phyloP scores from a whole-genome alignment of 306 rosid species.

The Coriaria nepalensis region DNA sequence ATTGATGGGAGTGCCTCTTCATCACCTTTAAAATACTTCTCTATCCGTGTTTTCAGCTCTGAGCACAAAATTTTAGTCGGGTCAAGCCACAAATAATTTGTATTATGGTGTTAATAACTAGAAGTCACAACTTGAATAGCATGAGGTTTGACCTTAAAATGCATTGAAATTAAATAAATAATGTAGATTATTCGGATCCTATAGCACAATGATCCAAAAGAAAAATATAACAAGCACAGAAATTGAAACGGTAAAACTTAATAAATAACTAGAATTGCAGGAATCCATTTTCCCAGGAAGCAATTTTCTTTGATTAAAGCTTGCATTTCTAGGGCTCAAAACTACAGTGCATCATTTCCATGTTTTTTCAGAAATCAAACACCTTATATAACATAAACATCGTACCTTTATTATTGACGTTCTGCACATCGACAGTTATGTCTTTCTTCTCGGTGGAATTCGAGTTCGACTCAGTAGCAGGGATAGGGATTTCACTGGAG shows the following conservation, averaged over 20 bases:
- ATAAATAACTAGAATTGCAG: not conserved
- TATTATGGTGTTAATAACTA: not conserved
- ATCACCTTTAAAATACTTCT: slow-evolving; percentile 59
- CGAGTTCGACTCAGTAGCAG: slow-evolving; percentile 1
- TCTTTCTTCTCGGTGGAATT: not conserved
- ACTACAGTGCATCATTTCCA: not conserved
- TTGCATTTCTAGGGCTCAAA: not conserved
- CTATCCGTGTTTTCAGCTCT: slow-evolving; percentile 52
- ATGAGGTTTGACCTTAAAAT: not conserved
- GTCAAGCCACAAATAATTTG: not conserved
- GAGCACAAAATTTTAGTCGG: slow-evolving; percentile 1
- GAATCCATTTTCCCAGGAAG: not conserved
- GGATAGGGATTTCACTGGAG: not conserved
- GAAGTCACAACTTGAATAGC: not conserved
- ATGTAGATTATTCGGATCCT: too few species aligned
- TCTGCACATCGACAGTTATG: not conserved
- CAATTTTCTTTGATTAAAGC: not conserved
- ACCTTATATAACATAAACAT: not conserved
- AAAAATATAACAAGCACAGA: slow-evolving; percentile 1
- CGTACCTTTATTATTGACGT: slow-evolving; percentile 18
- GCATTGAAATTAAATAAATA: not conserved
- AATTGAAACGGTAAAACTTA: not conserved
- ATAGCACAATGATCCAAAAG: not conserved
- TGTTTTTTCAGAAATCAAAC: not conserved
- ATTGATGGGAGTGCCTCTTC: slow-evolving; percentile 51